phyloP scores from a whole-genome alignment of 1,284 basidiomycete genomes.

The Apiotrichum porosum region DNA sequence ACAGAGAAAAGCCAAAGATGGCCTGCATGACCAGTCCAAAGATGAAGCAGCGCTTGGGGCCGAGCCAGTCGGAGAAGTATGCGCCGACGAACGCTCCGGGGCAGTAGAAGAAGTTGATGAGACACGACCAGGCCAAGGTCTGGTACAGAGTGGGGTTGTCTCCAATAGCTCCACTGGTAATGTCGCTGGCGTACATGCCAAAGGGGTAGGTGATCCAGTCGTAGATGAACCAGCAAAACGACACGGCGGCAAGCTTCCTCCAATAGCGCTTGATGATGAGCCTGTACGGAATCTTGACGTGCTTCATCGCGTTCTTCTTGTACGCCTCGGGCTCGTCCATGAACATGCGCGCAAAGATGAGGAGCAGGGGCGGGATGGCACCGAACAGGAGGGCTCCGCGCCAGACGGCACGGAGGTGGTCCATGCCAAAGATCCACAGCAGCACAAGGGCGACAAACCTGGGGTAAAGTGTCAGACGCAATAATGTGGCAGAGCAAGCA shows the following conservation, averaged over 20 bases:
- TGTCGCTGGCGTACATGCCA: slow-evolving; percentile 73
- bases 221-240: slow-evolving; percentile 65
- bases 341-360: slow-evolving; percentile 78
- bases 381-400: slow-evolving; percentile 85
- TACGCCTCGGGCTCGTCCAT: slow-evolving; percentile 66
- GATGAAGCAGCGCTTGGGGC: slow-evolving; percentile 63
- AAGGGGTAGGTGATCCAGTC: slow-evolving; percentile 55
- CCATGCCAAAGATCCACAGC: slow-evolving; percentile 77
- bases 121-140: slow-evolving; percentile 43
- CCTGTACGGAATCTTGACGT: slow-evolving; percentile 57
- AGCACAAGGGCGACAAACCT: slow-evolving; percentile 74
- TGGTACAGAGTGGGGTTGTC: slow-evolving; percentile 29
- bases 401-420: slow-evolving; percentile 81
- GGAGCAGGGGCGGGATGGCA: slow-evolving; percentile 66
- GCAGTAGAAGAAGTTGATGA: slow-evolving; percentile 52
- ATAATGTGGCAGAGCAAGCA: slow-evolving; percentile 39
- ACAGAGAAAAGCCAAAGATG: slow-evolving; percentile 80
- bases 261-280: slow-evolving; percentile 73
- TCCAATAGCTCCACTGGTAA: slow-evolving; percentile 31
- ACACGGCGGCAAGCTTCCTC: slow-evolving; percentile 22
- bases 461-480: background rate
- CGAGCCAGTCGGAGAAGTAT: slow-evolving; percentile 40
- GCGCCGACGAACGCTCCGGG: slow-evolving; percentile 36
- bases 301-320: slow-evolving; percentile 59
- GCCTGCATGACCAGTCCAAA: slow-evolving; percentile 65